Conservation (phyloP, 2,329 filamentous ascomycete genomes). For the Hypoxylon sp. region DNA sequence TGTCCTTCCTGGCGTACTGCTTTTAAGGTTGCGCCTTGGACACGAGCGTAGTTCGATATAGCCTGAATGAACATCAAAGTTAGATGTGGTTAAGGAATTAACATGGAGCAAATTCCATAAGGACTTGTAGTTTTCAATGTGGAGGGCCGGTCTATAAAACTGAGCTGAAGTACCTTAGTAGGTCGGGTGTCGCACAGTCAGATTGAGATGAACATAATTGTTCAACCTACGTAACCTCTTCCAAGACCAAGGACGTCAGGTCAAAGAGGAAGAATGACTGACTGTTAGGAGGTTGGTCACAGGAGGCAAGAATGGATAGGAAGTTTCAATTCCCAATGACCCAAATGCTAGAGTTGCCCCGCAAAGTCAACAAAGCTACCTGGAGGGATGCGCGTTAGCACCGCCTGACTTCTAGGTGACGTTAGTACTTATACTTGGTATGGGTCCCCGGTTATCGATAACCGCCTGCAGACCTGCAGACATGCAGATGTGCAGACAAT, state of each 20-base stretch:
- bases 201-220: slow-evolving; percentile 30
- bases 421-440: slow-evolving; percentile 33
- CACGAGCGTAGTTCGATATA: slow-evolving; percentile 17
- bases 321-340: slow-evolving; percentile 13
- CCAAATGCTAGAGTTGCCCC: slow-evolving; percentile 38
- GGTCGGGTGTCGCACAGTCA: slow-evolving; percentile 21
- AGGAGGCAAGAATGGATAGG: slow-evolving; percentile 19
- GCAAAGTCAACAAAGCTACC: slow-evolving; percentile 41
- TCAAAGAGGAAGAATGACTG: slow-evolving; percentile 6
- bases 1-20: slow-evolving; percentile 3
- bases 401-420: slow-evolving; percentile 33
- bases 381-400: slow-evolving; percentile 27
- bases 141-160: neutral
- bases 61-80: slow-evolving; percentile 22
- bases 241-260: slow-evolving; percentile 15
- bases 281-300: slow-evolving; percentile 10
- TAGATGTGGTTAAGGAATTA: slow-evolving; percentile 11
- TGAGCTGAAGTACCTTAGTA: slow-evolving; percentile 16
- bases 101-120: neutral
- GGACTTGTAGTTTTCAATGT: neutral
- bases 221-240: slow-evolving; percentile 18
- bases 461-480: neutral
- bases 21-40: slow-evolving; percentile 14
- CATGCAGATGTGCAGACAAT: slow-evolving; percentile 2
- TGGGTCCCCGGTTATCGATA: slow-evolving; percentile 29